phyloP scores from a whole-genome alignment of 805 yeast genomes.

The Schwanniomyces occidentalis region DNA sequence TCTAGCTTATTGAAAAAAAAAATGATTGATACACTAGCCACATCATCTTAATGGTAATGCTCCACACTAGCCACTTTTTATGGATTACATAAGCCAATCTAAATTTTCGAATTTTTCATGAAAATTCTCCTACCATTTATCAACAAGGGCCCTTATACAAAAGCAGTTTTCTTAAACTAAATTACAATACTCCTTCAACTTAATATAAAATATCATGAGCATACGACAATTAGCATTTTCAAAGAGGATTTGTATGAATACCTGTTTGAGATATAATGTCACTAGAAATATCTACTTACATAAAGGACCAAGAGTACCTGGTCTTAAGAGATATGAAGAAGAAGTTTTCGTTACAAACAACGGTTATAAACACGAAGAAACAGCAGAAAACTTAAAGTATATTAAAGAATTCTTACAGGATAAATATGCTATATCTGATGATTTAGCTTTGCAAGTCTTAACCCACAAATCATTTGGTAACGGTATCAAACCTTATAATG shows the following conservation, averaged over 20 bases:
- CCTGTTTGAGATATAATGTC: constrained; percentile 5
- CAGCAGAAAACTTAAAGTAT: constrained; percentile 47
- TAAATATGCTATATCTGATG: constrained; percentile 57
- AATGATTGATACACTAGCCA: constrained; percentile 5
- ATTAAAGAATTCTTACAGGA: constrained; percentile 49
- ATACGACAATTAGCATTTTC: constrained; percentile 12
- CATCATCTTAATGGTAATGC: constrained; percentile 7
- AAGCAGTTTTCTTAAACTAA: too few species aligned
- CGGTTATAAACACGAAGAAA: constrained; percentile 52
- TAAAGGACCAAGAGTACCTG: constrained; percentile 60
- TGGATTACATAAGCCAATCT: not conserved
- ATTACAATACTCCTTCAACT: too few species aligned
- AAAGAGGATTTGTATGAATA: not conserved
- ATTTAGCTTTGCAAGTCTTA: constrained; percentile 69
- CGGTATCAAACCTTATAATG: constrained; percentile 87
- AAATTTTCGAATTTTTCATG: not conserved
- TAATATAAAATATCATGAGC: constrained; percentile 10
- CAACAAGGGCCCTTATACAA: too few species aligned
- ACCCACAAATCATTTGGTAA: constrained; percentile 96
- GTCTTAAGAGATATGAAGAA: constrained; percentile 70
- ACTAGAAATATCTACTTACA: constrained; percentile 41
- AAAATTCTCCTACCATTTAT: constrained; percentile 3
- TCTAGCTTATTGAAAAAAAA: too few species aligned
- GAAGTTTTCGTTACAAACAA: constrained; percentile 37
- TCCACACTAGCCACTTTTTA: constrained; percentile 1